Evolutionary conservation across 2,329 filamentous ascomycete species (phyloP).

Genomic region (Chaetomium globosum): DNA sequence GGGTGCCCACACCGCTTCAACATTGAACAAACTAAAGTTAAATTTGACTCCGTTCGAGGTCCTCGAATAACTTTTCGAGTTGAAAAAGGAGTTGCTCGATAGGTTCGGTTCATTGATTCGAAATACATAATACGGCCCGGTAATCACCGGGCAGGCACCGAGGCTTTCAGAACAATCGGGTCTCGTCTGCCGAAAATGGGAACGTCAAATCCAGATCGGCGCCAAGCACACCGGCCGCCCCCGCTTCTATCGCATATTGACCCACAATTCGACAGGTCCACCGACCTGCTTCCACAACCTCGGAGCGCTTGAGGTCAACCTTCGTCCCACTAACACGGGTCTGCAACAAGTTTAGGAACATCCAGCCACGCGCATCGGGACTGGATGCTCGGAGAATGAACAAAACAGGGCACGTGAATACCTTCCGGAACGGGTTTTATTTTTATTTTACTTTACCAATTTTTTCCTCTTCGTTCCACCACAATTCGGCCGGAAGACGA

Average conservation of each 20-base stretch:
- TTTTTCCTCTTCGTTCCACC: neutral
- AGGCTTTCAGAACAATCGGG: neutral
- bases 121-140: neutral
- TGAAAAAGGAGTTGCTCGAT: neutral
- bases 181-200: neutral
- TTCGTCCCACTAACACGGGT: neutral
- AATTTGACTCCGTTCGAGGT: neutral
- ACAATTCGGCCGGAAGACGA: constrained; percentile 5
- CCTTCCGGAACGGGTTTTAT: neutral
- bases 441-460: neutral
- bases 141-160: neutral
- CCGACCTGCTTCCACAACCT: neutral
- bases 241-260: neutral
- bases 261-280: constrained; percentile 1
- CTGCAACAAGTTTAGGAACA: neutral
- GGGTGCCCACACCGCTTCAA: neutral
- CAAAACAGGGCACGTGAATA: neutral
- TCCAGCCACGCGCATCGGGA: neutral
- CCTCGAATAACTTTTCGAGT: neutral
- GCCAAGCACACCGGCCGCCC: neutral
- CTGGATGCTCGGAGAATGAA: neutral
- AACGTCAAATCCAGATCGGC: neutral
- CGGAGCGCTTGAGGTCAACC: neutral
- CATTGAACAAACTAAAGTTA: neutral
- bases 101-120: neutral